phyloP scores from a whole-genome alignment of 1,139 yeast species.

The Pichia sp. region DNA sequence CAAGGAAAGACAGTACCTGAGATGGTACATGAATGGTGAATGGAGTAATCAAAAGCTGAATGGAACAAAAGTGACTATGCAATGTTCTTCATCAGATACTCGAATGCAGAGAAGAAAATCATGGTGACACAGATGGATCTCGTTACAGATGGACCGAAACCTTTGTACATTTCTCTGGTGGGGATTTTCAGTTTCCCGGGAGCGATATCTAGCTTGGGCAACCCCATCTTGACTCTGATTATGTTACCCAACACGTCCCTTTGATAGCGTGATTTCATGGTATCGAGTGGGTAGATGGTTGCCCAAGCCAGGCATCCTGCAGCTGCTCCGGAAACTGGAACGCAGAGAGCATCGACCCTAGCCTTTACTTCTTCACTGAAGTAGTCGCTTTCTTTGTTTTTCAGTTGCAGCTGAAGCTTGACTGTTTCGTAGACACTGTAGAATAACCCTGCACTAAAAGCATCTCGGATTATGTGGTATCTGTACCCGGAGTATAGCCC shows the following conservation, averaged over 20 bases:
- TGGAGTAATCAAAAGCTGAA: background rate
- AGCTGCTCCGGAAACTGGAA: constrained; percentile 70
- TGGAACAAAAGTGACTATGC: constrained; percentile 24
- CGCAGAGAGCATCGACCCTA: constrained; percentile 20
- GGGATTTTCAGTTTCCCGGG: constrained; percentile 35
- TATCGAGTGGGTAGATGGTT: constrained; percentile 73
- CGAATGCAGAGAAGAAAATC: constrained; percentile 72
- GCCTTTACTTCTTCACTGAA: constrained; percentile 8
- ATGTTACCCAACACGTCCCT: constrained; percentile 67
- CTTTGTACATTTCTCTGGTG: constrained; percentile 58
- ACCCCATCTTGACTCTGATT: constrained; percentile 47
- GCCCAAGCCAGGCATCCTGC: constrained; percentile 76
- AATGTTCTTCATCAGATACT: constrained; percentile 54
- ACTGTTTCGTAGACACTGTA: constrained; percentile 72
- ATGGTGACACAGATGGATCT: constrained; percentile 70
- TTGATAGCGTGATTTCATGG: constrained; percentile 70
- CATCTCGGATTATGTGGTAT: constrained; percentile 64
- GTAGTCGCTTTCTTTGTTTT: constrained; percentile 19
- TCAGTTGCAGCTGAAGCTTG: constrained; percentile 42
- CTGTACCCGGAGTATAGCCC: constrained; percentile 73
- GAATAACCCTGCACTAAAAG: constrained; percentile 68
- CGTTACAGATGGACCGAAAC: constrained; percentile 67
- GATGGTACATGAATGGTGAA: background rate
- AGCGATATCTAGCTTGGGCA: constrained; percentile 36
- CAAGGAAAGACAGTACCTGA: background rate